Percentiles rank a stretch among this genome's conserved stretches.
These are phyloP conservation scores for Lotus japonicus DNA, from an alignment of 306 rosid genomes.

Conservation along the genomic window DNA sequence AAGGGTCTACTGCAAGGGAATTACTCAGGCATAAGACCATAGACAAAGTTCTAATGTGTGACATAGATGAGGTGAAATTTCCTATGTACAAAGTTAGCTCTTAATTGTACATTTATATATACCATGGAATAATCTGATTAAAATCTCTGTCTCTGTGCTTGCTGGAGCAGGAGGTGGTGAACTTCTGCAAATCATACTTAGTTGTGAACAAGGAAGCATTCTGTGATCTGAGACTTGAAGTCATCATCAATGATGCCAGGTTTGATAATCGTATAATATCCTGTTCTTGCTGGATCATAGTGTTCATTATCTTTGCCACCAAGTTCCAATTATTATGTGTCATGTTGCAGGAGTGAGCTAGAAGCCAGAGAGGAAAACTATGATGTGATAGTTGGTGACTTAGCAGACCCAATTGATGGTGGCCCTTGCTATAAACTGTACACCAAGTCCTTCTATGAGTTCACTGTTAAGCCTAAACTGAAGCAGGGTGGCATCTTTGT, in stretches of 20 bases:
- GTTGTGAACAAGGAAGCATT: constrained; percentile 84
- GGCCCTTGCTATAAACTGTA: constrained; percentile 97
- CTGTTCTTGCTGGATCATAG: background rate
- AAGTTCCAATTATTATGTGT: background rate
- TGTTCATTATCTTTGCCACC: background rate
- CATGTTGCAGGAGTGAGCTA: constrained; percentile 62
- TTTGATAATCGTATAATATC: background rate
- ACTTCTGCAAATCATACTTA: constrained; percentile 85
- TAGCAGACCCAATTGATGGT: constrained; percentile 96
- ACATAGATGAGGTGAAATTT: constrained; percentile 74
- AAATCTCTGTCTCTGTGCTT: background rate
- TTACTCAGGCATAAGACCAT: constrained; percentile 73
- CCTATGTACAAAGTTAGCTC: background rate
- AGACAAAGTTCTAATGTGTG: constrained; percentile 91
- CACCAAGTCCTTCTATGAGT: constrained; percentile 88
- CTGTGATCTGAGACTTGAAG: constrained; percentile 66
- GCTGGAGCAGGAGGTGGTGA: constrained; percentile 79
- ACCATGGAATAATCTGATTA: background rate
- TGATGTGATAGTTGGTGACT: constrained; percentile 86
- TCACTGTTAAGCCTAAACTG: constrained; percentile 69
- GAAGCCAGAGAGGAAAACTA: constrained; percentile 53
- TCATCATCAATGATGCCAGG: constrained; percentile 92
- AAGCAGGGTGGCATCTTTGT: constrained; percentile 83
- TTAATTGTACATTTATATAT: background rate
- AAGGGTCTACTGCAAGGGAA: constrained; percentile 98